phyloP scores from a whole-genome alignment of 2,329 filamentous ascomycete species.

The Karstenula rhodostoma region DNA sequence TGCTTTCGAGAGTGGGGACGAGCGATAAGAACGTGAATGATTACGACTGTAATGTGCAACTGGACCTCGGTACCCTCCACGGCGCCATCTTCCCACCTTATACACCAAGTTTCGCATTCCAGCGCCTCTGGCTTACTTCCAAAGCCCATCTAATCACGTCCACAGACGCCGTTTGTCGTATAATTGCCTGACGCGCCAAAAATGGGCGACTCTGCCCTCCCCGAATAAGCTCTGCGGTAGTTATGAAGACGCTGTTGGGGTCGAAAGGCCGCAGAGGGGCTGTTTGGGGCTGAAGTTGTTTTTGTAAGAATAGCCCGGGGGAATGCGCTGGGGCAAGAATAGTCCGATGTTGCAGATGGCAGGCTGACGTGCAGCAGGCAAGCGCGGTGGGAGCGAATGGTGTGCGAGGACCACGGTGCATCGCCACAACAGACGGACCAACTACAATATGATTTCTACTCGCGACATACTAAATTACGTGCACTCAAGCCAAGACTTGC shows the following conservation, averaged over 20 bases:
- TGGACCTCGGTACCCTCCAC: background rate
- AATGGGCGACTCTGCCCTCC: background rate
- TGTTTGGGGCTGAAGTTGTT: background rate
- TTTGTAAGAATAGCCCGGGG: conserved; percentile 4
- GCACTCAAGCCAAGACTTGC: background rate
- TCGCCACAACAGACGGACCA: background rate
- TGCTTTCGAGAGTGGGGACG: background rate
- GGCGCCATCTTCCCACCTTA: background rate
- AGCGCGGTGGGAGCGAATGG: background rate
- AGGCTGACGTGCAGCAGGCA: background rate
- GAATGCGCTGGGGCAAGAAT: background rate
- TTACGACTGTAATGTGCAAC: background rate
- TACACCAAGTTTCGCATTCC: background rate
- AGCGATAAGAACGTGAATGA: background rate
- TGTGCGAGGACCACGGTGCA: background rate
- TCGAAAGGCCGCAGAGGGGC: background rate
- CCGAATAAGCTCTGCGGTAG: background rate
- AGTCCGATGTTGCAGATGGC: conserved; percentile 1
- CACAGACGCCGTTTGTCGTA: background rate
- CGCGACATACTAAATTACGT: too few relatives aligned
- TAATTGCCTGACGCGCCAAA: background rate
- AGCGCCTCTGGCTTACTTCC: background rate
- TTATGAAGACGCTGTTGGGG: background rate
- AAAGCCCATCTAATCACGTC: background rate
- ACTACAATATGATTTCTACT: too few relatives aligned